Evolutionary conservation across 2,329 filamentous ascomycete species (phyloP), one percentile per base, ranked within the genome.

Genomic region (Mycosphaerelloides madeirae): DNA sequence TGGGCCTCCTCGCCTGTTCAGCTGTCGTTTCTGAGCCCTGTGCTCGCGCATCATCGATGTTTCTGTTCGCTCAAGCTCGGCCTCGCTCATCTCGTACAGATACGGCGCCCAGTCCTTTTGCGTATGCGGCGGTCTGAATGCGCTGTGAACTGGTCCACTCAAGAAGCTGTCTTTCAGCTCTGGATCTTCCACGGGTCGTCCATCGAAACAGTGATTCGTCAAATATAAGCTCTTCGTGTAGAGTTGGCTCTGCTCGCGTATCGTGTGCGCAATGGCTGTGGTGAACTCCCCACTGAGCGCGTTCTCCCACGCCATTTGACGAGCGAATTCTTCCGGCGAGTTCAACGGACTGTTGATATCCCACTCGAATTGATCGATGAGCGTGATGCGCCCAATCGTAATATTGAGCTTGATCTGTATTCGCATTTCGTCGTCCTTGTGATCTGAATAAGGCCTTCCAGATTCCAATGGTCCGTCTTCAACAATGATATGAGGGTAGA

Each of bases 351-450:
- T 94, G 68, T 97, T 97, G 64, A 97, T 89, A 58, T 98, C 93
- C 93, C 93, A 98, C 68, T 98, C 93, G 50, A 98, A 97, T 64
- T 97, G 93, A 61, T 98, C 93, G 29, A 96, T 84, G 19, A 98
- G 75, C 0, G 90, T 97, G 62, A 95, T 87, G 52, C 87, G 85
- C 31, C 91, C 93, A 61, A 98, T 96, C 6, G 93, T 97, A 61
- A 98, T 95, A 68, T 97, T 96, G 39, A 98, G 76, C 68, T 96
- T 97, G 68, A 98, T 81, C 33, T 95, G 72, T 56, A 98, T 86
- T 39, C 93, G 85, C 91, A 98, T 96, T 71, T 98, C 93, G 64
- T 98, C 93, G 63, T 98, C 95, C 68, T 97, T 97, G 73, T 96
- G 95, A 6, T 93, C 90, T 31, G 79, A 83, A 64, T 97, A 97